Base-by-base conservation (phyloP, 176 grass and related monocot genomes). In the Aegilops speltoides region DNA sequence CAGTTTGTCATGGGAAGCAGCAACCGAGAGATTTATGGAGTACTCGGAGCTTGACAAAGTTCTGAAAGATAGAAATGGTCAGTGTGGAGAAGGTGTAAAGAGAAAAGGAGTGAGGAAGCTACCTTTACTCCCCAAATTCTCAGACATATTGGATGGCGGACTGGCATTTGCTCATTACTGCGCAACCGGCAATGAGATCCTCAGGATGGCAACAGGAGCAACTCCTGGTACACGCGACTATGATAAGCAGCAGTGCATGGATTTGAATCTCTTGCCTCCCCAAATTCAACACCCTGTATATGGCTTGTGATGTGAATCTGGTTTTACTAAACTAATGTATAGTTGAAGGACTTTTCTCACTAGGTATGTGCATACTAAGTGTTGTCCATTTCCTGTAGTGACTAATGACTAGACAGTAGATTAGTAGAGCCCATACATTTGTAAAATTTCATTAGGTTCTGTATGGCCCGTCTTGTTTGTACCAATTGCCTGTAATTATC, bases 21-120 rank as follows among this genome's bases (percentile, higher is more conserved):
- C 95, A 28, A 98, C 93, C 41, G 87, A 93, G 85, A 95, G 95
- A 83, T 98, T 98, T 81, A 89, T 98, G 89, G 82, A 95, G 62
- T 93, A 87, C 74, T 98, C 93, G 41, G 93, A 98, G 46, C 88
- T 98, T 52, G 85, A 95, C 82, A 91, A 95, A 82, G 79, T 98
- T 82, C 72, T 98, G 70, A 93, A 84, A 19, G 81, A 64, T 76
- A 92, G 24, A 70, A 90, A 66, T 57, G 72, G 23, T 34, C 33
- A 73, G 12, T 14, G 11, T 66, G 68, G 45, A 79, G 64, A 29
- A 82, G 56, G 43, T 78, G 41, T 60, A 81, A 87, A 75, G 59
- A 84, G 72, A 67, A 86, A 76, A n/a, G 70, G 85, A 56, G 14
- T 40, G 37, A 85, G 80, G 64, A 97, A 87, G 34, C 83, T 80